Evolutionary conservation across 1,139 yeast species (phyloP).

Genomic region (Magnusiomyces tetraspermus): DNA sequence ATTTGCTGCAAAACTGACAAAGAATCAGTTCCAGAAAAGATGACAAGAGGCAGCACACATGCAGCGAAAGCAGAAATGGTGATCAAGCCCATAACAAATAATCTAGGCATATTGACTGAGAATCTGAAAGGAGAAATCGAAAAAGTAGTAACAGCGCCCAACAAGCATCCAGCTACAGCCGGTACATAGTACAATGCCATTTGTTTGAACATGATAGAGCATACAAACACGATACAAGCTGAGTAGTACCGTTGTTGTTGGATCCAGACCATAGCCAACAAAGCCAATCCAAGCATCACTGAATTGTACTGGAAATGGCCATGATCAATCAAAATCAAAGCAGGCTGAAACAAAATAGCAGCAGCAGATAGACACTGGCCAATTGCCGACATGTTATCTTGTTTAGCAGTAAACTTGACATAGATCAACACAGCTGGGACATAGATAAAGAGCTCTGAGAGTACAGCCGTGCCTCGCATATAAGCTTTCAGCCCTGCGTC

Average conservation of each 20-base stretch:
- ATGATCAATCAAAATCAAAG: constrained; percentile 77
- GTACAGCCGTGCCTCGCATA: constrained; percentile 72
- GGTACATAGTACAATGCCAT: constrained; percentile 95
- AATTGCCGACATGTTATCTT: constrained; percentile 37
- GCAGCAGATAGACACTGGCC: constrained; percentile 71
- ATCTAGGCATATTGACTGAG: constrained; percentile 35
- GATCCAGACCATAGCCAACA: constrained; percentile 58
- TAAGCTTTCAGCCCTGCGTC: constrained; percentile 56
- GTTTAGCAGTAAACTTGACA: constrained; percentile 52
- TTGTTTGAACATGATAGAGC: constrained; percentile 78
- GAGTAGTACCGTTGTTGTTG: constrained; percentile 49
- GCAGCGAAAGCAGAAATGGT: constrained; percentile 48
- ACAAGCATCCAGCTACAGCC: constrained; percentile 66
- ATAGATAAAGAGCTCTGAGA: constrained; percentile 65
- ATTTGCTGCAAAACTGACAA: constrained; percentile 36
- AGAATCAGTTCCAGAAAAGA: constrained; percentile 26
- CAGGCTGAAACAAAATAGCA: constrained; percentile 67
- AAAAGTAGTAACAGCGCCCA: constrained; percentile 34
- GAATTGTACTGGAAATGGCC: constrained; percentile 96
- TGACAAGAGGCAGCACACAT: constrained; percentile 54
- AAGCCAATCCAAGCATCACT: constrained; percentile 82
- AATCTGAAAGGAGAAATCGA: constrained; percentile 29
- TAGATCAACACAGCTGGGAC: constrained; percentile 72
- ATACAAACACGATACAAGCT: constrained; percentile 73
- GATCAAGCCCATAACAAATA: constrained; percentile 52